phyloP scores from a whole-genome alignment of 2,329 filamentous ascomycete species.

The Tolypocladium tundrense region DNA sequence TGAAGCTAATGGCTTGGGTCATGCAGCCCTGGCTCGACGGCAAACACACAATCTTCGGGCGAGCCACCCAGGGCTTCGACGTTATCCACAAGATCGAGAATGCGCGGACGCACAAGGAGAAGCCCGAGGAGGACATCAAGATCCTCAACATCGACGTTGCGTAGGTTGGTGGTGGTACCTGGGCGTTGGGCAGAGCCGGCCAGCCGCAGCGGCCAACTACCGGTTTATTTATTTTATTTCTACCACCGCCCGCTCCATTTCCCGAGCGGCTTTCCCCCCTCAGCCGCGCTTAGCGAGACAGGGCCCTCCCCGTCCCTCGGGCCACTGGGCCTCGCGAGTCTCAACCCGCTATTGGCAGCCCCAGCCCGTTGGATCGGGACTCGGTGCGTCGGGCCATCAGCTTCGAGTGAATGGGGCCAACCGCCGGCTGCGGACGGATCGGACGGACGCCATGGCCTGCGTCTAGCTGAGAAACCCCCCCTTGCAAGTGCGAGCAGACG shows the following conservation, averaged over 20 bases:
- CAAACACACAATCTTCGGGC: constrained; percentile 93
- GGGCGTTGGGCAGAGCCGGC: neutral
- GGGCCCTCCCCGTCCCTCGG: neutral
- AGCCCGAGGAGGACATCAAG: constrained; percentile 94
- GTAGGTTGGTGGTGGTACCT: constrained; percentile 16
- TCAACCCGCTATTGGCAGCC: neutral
- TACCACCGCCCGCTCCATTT: neutral
- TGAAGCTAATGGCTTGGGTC: neutral
- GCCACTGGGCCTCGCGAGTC: neutral
- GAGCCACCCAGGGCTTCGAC: constrained; percentile 82
- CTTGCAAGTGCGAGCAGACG: neutral
- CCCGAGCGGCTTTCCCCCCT: neutral
- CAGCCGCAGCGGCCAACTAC: neutral
- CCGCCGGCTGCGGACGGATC: neutral
- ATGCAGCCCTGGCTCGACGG: constrained; percentile 77
- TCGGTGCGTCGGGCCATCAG: neutral
- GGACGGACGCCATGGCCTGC: neutral
- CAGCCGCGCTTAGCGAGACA: constrained; percentile 1
- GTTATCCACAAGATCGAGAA: constrained; percentile 96
- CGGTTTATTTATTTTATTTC: neutral
- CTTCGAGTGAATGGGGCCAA: neutral
- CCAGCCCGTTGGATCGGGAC: neutral
- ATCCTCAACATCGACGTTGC: constrained; percentile 74
- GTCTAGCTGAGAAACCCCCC: neutral
- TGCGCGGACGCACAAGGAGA: constrained; percentile 75